These are phyloP conservation scores for Suillus subalutaceus DNA, from an alignment of 768 basidiomycete genomes.

Conservation along the genomic window DNA sequence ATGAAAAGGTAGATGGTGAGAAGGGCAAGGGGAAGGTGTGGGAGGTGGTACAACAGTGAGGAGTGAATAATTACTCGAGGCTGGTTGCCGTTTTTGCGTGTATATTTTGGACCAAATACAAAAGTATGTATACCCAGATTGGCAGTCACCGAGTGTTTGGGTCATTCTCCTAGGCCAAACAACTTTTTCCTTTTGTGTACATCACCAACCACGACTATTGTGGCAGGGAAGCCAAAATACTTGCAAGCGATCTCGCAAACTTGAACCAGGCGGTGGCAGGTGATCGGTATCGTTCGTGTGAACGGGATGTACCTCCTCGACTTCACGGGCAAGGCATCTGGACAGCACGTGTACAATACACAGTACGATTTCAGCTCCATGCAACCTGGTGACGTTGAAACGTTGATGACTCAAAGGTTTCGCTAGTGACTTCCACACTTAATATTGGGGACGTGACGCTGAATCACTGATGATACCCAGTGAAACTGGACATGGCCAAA, in stretches of 20 bases:
- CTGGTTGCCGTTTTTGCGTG: neutral
- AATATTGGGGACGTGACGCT: neutral
- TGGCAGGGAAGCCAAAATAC: no score
- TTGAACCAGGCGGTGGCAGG: no score
- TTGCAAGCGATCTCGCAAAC: no score
- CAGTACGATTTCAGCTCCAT: neutral
- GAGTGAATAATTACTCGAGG: neutral
- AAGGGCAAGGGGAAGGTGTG: constrained; percentile 23
- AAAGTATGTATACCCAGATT: neutral
- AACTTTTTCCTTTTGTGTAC: no score
- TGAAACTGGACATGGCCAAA: no score
- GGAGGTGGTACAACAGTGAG: constrained; percentile 32
- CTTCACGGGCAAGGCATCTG: no score
- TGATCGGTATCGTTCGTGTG: no score
- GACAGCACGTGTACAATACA: no score
- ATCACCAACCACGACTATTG: no score
- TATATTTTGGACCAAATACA: neutral
- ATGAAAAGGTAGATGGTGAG: constrained; percentile 39
- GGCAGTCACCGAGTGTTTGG: neutral
- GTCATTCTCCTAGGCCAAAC: neutral
- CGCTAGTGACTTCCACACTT: neutral
- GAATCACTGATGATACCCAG: neutral
- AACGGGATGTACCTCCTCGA: no score
- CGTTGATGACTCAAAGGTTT: no score
- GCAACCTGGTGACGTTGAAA: no score